Base-by-base conservation (phyloP, 192 early-diverging fungal species). In the Kappamyces sp. region DNA sequence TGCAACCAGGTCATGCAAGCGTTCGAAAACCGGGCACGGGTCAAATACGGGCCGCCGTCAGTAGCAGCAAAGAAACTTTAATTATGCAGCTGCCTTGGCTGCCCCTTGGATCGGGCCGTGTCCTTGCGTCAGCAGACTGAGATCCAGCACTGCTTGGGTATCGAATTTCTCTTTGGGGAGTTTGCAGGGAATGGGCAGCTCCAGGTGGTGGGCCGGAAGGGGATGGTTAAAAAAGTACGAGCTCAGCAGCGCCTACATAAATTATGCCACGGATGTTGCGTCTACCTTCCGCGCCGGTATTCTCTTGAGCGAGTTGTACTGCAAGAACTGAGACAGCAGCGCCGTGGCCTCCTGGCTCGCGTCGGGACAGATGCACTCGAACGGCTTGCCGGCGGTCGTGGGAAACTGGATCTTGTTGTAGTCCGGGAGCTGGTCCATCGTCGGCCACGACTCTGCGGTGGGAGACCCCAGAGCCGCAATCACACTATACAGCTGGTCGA, bases 1-100 rank as follows among this genome's bases (percentile, higher is more conserved):
- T 83, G 81, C 46, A 79, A 78, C 45, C 64, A 75, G 45, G 89
- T 89, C 85, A 64, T 89, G n/a, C 42, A 60, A 15, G 84, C 87
- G 4, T 91, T 91, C 70, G 78, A 80, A 32, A 57, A 71, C 31
- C 66, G 83, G 29, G 81, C 83, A 49, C 8, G 54, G 2, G 22
- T 65, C 1, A 60, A 84, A 1, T 88, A 88, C 60, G 71, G 77
- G 5, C 49, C 34, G 52, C 64, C 45, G 31, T 46, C 59, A 0
- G 40, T 14, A 22, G 9, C 46, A 15, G 57, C 54, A 22, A 22
- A 22, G 22, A 22, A 22, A 22, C 22, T 22, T 22, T 22, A 22
- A 22, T 22, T 22, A 22, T 22, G 22, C 22, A 22, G 22, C 22
- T 22, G 22, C 22, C 22, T 22, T 22, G 22, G 22, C 22, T 22